Percentiles rank a stretch among this genome's conserved stretches.
Conservation (phyloP, 306 rosid genomes). For the Prunus persica region DNA sequence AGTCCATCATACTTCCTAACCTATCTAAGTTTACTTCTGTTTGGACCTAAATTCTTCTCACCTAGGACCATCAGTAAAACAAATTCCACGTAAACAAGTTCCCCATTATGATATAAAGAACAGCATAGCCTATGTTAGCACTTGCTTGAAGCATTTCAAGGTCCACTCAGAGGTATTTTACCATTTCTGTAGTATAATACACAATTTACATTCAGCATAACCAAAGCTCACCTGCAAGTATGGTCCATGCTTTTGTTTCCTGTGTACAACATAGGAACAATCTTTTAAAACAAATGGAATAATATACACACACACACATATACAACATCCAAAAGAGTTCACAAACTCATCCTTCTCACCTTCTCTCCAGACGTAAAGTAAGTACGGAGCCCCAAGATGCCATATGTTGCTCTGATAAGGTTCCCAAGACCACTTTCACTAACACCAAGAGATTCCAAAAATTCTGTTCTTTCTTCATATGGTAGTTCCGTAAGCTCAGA, state of each 20-base stretch:
- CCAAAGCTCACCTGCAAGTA: constrained; percentile 70
- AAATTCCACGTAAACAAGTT: not conserved
- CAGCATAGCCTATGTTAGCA: not conserved
- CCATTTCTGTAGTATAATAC: not conserved
- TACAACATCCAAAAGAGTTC: constrained; percentile 5
- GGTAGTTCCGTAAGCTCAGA: constrained; percentile 90
- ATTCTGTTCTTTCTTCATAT: constrained; percentile 80
- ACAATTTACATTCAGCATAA: constrained; percentile 17
- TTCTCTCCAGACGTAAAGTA: constrained; percentile 97
- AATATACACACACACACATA: not conserved
- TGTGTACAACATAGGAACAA: constrained; percentile 33
- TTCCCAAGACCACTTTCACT: constrained; percentile 94
- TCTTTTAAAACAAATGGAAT: constrained; percentile 10
- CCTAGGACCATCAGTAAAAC: not conserved
- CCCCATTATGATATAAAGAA: not conserved
- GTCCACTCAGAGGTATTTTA: not conserved
- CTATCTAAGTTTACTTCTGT: constrained; percentile 8
- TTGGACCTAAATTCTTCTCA: not conserved
- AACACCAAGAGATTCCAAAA: constrained; percentile 86
- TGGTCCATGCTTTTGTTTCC: constrained; percentile 99
- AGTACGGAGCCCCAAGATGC: constrained; percentile 77
- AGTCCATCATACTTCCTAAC: constrained; percentile 5
- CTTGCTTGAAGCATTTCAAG: not conserved
- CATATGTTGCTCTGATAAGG: constrained; percentile 85
- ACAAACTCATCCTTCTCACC: constrained; percentile 45